Evolutionary conservation across 805 yeast genomes (phyloP).

Genomic region (Saccharomycopsis selenospora): DNA sequence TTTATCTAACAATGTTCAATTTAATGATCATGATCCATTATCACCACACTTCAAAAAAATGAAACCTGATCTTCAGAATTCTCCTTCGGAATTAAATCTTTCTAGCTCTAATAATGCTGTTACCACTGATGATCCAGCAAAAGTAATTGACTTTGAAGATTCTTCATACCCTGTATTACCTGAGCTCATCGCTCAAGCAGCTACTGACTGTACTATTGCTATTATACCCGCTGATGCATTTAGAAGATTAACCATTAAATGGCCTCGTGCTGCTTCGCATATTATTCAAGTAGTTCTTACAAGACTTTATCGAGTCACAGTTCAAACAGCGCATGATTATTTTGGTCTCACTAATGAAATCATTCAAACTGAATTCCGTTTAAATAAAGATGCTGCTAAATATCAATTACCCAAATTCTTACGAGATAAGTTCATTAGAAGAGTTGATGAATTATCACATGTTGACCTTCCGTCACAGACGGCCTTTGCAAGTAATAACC

Average conservation of each 20-base stretch:
- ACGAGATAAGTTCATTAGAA: slow-evolving; percentile 47
- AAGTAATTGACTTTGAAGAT: too few relatives aligned
- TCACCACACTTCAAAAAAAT: too few relatives aligned
- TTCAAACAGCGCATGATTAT: slow-evolving; percentile 83
- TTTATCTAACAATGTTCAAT: neutral
- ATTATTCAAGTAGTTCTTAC: slow-evolving; percentile 89
- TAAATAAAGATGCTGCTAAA: slow-evolving; percentile 42
- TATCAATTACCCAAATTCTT: slow-evolving; percentile 58
- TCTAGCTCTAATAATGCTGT: neutral
- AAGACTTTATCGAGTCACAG: slow-evolving; percentile 80
- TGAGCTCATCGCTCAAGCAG: slow-evolving; percentile 66
- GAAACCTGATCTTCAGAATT: too few relatives aligned
- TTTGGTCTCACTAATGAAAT: slow-evolving; percentile 79
- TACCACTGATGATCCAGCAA: slow-evolving; percentile 2
- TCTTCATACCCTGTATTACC: slow-evolving; percentile 26
- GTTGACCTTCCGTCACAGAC: too few relatives aligned
- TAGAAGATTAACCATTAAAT: slow-evolving; percentile 57
- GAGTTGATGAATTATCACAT: slow-evolving; percentile 28
- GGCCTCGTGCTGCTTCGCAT: slow-evolving; percentile 87
- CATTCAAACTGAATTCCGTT: slow-evolving; percentile 60
- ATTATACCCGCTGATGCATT: slow-evolving; percentile 86
- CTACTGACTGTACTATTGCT: slow-evolving; percentile 73
- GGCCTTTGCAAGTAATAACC: too few relatives aligned
- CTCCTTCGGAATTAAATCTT: neutral
- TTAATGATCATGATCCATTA: slow-evolving; percentile 22